A percentile compares a stretch with the other conserved stretches of the same genome.
Conservation (phyloP, 2,329 filamentous ascomycete genomes). For the Triangularia setosa region DNA sequence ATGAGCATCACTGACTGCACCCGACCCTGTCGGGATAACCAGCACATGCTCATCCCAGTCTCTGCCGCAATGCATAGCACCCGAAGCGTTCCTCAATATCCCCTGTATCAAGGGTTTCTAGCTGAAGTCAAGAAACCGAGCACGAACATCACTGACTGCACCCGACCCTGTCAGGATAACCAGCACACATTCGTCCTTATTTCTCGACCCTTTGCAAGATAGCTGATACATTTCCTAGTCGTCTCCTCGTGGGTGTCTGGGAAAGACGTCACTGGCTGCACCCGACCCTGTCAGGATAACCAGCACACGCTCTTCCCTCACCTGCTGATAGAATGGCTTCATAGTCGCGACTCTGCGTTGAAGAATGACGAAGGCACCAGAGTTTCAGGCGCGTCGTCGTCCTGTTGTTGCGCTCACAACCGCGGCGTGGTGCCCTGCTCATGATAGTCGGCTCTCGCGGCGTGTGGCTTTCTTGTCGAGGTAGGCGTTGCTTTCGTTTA, state of each 20-base stretch:
- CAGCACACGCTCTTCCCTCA: neutral
- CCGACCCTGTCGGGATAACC: constrained; percentile 1
- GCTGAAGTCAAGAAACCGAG: neutral
- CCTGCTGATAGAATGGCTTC: constrained; percentile 2
- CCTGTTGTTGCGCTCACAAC: neutral
- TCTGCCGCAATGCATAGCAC: neutral
- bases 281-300: constrained; percentile 4
- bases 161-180: constrained; percentile 3
- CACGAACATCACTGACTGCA: neutral
- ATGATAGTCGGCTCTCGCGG: constrained; percentile 3
- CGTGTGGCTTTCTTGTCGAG: neutral
- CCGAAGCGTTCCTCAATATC: neutral
- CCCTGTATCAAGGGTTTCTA: neutral
- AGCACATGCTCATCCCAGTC: neutral
- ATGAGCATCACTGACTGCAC: neutral
- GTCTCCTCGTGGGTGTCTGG: neutral
- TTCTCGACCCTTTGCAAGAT: constrained; percentile 2
- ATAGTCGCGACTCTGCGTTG: neutral
- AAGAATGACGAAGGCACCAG: constrained; percentile 1
- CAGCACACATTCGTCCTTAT: constrained; percentile 4
- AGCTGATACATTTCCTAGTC: constrained; percentile 4
- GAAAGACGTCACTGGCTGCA: constrained; percentile 5
- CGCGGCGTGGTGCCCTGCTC: constrained; percentile 2
- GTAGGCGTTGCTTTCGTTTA: neutral
- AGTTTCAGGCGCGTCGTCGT: neutral